Percentiles rank a stretch among this genome's conserved stretches.
phyloP scores from a whole-genome alignment of 345 rosid species.

The Hibiscus mutabilis region DNA sequence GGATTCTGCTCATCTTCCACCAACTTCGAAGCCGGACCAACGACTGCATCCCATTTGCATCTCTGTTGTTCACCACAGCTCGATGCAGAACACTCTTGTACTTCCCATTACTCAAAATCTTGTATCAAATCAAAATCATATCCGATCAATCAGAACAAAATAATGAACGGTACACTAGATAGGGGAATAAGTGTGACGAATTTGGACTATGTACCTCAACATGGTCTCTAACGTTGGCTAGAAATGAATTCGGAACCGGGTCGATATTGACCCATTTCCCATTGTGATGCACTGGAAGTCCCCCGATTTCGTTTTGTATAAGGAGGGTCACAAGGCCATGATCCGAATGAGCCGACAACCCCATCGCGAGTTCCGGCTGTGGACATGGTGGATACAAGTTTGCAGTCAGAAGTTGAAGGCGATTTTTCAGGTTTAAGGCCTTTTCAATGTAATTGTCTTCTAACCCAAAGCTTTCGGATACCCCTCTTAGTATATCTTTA shows the following conservation, averaged over 20 bases:
- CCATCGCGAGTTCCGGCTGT: constrained; percentile 52
- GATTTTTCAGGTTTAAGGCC: constrained; percentile 22
- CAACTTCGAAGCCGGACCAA: constrained; percentile 29
- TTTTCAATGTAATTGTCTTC: constrained; percentile 25
- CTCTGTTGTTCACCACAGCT: constrained; percentile 35
- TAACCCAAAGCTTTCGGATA: constrained; percentile 47
- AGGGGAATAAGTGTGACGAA: background rate
- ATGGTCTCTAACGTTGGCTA: constrained; percentile 48
- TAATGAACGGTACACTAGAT: too few relatives aligned
- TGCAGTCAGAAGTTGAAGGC: constrained; percentile 24
- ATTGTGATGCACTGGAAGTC: constrained; percentile 41
- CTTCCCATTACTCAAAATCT: constrained; percentile 58
- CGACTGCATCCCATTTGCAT: constrained; percentile 23
- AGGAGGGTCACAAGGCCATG: constrained; percentile 50
- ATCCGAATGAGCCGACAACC: constrained; percentile 51
- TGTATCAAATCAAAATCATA: background rate
- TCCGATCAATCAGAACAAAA: too few relatives aligned
- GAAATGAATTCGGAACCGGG: constrained; percentile 30
- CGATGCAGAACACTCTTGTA: constrained; percentile 46
- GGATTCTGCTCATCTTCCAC: constrained; percentile 7
- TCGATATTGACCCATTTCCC: constrained; percentile 43
- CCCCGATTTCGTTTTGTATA: constrained; percentile 31
- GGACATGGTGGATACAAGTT: constrained; percentile 54
- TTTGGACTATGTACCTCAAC: constrained; percentile 31
- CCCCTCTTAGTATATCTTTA: constrained; percentile 30